These are phyloP conservation scores for Cardiospermum halicacabum DNA, from an alignment of 345 rosid genomes.

Conservation along the genomic window DNA sequence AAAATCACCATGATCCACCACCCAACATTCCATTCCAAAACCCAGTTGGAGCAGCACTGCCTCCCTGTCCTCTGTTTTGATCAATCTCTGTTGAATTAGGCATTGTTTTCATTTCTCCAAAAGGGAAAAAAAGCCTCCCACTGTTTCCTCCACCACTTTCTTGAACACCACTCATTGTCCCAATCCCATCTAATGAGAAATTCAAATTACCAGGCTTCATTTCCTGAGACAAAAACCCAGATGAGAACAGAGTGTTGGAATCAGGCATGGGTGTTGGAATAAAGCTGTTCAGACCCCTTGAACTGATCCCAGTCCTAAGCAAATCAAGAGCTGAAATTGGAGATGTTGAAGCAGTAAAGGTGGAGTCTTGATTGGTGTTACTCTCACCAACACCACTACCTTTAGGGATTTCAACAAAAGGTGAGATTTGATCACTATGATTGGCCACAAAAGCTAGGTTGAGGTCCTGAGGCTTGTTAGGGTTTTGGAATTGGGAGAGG, in stretches of 20 bases:
- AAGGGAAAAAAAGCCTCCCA: conserved; percentile 42
- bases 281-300: conserved; percentile 33
- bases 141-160: conserved; percentile 26
- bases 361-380: conserved; percentile 12
- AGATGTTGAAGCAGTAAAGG: conserved; percentile 17
- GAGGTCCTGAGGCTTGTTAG: conserved; percentile 43
- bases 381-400: no score
- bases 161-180: conserved; percentile 19
- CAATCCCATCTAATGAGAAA: conserved; percentile 43
- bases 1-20: conserved; percentile 43
- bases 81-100: conserved; percentile 31
- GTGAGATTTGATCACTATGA: conserved; percentile 27
- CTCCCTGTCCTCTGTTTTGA: conserved; percentile 38
- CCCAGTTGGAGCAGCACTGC: conserved; percentile 34
- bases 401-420: conserved; percentile 22
- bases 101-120: conserved; percentile 35
- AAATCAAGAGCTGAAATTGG: conserved; percentile 41
- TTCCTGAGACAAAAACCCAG: conserved; percentile 41
- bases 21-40: conserved; percentile 47
- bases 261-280: conserved; percentile 33
- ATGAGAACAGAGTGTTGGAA: conserved; percentile 26
- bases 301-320: conserved; percentile 36
- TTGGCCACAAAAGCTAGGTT: conserved; percentile 37
- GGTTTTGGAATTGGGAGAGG: conserved; percentile 38
- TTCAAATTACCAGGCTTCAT: conserved; percentile 40